phyloP scores from a whole-genome alignment of 352 stramenopile genomes.

The Phytophthora idaei region DNA sequence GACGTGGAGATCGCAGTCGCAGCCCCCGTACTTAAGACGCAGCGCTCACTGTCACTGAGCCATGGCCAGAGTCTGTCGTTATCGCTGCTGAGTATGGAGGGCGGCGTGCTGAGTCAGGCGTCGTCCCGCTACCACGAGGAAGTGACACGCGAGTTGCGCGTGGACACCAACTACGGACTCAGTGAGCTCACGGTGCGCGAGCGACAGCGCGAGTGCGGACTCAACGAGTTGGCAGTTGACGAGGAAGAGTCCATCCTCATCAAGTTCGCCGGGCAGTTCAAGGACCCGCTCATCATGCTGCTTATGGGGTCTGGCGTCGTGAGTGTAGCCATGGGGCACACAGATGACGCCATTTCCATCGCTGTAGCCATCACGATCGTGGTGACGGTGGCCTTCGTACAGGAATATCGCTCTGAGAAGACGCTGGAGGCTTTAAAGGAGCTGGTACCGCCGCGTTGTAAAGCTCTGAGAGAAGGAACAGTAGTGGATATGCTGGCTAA shows the following conservation, averaged over 20 bases:
- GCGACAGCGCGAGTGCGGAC: constrained; percentile 70
- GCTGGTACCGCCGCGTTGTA: constrained; percentile 77
- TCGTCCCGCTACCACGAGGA: constrained; percentile 61
- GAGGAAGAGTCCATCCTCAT: constrained; percentile 87
- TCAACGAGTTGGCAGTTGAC: constrained; percentile 74
- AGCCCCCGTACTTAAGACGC: not conserved
- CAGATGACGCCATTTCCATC: constrained; percentile 96
- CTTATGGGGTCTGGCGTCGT: constrained; percentile 92
- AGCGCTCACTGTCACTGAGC: constrained; percentile 25
- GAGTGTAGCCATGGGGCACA: constrained; percentile 93
- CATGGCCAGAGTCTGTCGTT: constrained; percentile 18
- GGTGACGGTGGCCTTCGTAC: constrained; percentile 95
- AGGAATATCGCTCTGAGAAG: constrained; percentile 89
- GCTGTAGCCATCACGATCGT: constrained; percentile 96
- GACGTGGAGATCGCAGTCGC: constrained; percentile 26
- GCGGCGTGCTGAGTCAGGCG: constrained; percentile 35
- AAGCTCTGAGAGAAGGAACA: constrained; percentile 61
- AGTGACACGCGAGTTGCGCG: constrained; percentile 63
- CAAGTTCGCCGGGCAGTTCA: constrained; percentile 95
- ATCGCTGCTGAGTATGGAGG: constrained; percentile 22
- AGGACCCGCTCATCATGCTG: constrained; percentile 97
- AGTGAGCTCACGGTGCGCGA: constrained; percentile 56
- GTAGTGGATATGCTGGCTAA: constrained; percentile 72
- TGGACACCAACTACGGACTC: constrained; percentile 72
- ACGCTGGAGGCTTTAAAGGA: constrained; percentile 85